Base-by-base conservation (phyloP, 495 filamentous ascomycete genomes). In the Penicillium salamii region DNA sequence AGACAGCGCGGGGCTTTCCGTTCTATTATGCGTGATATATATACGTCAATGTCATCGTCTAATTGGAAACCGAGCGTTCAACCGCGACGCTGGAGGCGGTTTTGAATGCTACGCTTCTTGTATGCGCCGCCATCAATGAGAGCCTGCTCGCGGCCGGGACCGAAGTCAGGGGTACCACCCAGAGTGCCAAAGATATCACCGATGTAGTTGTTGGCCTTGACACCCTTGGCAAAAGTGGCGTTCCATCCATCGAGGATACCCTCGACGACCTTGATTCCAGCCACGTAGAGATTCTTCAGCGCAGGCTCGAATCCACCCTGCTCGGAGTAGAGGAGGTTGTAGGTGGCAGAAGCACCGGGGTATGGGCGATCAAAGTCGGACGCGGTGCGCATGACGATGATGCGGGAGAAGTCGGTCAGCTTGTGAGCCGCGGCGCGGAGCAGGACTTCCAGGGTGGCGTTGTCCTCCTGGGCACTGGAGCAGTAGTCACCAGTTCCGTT, bases 381-480 rank as follows among this genome's bases (percentile, higher is more conserved):
- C 3, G 78, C 87, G 43, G 85, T 84, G 40, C 86, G 81, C 84
- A 91, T 88, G 49, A 88, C 64, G 52, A 90, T 85, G 48, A 86
- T 78, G 4, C 87, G 78, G 7, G 69, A 55, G 64, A 87, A 90
- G 56, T 91, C 86, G 3, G 83, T 78, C 3, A 81, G 64, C 4
- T 75, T 76, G 38, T 62, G 62, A 4, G 70, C 53, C 0, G 82
- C 74, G 3, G 73, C 74, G n/a, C 87, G 80, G 20, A 89, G 58
- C 21, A 91, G 65, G 20, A 79, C 84, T 57, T 86, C 84, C 13
- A 89, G 78, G 0, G 77, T 82, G 4, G 84, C 86, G 56, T 85
- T 89, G 59, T 91, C 87, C 60, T 90, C 87, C 59, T 90, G 87
- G 11, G 84, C 84, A 4, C 77, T 83, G 51, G 79, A 76, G 70